Percentiles rank a stretch among this genome's conserved stretches.
Conservation (phyloP, 495 filamentous ascomycete genomes). For the Extremus antarcticus region DNA sequence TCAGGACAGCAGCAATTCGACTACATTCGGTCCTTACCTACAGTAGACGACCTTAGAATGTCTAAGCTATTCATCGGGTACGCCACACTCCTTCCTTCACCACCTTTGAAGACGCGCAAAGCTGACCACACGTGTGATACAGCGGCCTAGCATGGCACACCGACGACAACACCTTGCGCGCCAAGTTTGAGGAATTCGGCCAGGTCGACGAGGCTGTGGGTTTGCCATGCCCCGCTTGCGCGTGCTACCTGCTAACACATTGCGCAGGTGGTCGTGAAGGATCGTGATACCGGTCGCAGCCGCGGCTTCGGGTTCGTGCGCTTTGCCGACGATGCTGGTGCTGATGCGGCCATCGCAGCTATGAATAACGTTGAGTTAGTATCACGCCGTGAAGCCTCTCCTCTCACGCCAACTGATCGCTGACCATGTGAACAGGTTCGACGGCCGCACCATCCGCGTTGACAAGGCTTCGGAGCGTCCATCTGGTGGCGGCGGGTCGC, state of each 20-base stretch:
- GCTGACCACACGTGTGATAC: not conserved
- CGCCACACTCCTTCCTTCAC: conserved; percentile 27
- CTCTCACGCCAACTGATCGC: not conserved
- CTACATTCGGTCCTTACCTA: conserved; percentile 14
- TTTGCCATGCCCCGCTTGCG: conserved; percentile 1
- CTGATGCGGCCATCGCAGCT: conserved; percentile 61
- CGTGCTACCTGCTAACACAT: not conserved
- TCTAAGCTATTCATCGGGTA: conserved; percentile 89
- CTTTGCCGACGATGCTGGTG: conserved; percentile 70
- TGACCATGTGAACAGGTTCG: conserved; percentile 57
- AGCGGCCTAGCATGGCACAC: conserved; percentile 98
- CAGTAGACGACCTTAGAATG: conserved; percentile 38
- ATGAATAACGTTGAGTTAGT: conserved; percentile 96
- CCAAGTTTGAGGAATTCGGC: conserved; percentile 85
- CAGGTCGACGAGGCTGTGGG: conserved; percentile 85
- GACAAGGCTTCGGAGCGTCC: conserved; percentile 85
- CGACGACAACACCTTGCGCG: conserved; percentile 66
- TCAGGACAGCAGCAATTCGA: not conserved
- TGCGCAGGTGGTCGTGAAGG: conserved; percentile 84
- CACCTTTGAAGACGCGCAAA: not conserved
- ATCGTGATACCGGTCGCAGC: conserved; percentile 89
- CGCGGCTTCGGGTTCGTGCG: conserved; percentile 96
- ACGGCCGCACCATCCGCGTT: conserved; percentile 90
- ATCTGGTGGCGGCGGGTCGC: conserved; percentile 41
- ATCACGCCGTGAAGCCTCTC: not conserved